Base-by-base conservation (phyloP, 1,284 basidiomycete genomes). In the Ganoderma meredithae region DNA sequence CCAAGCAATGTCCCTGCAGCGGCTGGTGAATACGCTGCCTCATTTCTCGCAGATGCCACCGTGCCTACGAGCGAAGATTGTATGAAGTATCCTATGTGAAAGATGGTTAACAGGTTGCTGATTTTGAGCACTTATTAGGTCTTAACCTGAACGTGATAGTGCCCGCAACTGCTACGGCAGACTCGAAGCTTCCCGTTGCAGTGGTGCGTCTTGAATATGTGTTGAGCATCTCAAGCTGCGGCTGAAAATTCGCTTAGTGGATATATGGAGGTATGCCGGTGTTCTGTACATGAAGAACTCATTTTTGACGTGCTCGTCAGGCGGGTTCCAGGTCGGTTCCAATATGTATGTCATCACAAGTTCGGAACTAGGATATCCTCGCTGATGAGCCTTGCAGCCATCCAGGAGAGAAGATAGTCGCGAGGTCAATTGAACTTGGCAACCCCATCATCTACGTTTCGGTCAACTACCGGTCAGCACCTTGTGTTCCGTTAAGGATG, bases 81-180 rank as follows among this genome's bases (percentile, higher is more conserved):
- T 73, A 31, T 10, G 60, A 62, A 9, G 41, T 66, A 61, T 31
- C 19, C 2, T 22, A 12, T 13, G 53, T 17, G 3, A 13, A 12
- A 7, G 17, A 4, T 1, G 15, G 3, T 13, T n/a, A 15, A 15
- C 3, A 22, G 7, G 8, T 10, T 39, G 60, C 31, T 62, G 43
- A 49, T 12, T 27, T 17, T 5, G 1, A 22, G 59, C 15, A 9
- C 9, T 4, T n/a, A 7, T 1, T 75, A 80, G 86, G 85, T 70
- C 73, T 87, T n/a, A 80, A 79, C 31, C 60, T 86, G 62, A 87
- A 86, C 69, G 79, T 87, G 12, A 73, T 81, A 31, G 77, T 76
- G 0, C 80, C 83, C 0, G 69, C 69, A 2, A 70, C 68, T 13
- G 65, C 75, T 1, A 70, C 68, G 0, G 60, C 74, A 0, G 49